phyloP scores from a whole-genome alignment of 352 stramenopile species.

The Phytophthora cactorum region DNA sequence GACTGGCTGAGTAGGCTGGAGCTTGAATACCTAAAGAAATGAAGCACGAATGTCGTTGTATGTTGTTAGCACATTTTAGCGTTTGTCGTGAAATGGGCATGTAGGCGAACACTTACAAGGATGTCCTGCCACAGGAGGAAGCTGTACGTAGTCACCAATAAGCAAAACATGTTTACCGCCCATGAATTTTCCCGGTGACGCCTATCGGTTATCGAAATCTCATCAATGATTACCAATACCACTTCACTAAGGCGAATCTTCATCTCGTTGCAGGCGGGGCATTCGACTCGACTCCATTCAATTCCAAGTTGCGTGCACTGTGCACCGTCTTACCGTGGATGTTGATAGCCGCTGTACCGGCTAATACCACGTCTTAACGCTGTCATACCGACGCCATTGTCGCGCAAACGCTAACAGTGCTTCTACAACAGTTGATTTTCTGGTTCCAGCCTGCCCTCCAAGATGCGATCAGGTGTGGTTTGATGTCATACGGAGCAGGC shows the following conservation, averaged over 20 bases:
- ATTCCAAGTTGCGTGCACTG: not conserved
- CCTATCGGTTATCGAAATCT: constrained; percentile 30
- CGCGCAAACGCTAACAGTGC: constrained; percentile 4
- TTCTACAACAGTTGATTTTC: constrained; percentile 14
- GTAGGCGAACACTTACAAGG: constrained; percentile 10
- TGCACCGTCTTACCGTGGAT: constrained; percentile 21
- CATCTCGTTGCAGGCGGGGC: constrained; percentile 22
- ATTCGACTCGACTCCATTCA: constrained; percentile 10
- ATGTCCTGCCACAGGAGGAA: constrained; percentile 13
- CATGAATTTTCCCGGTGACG: constrained; percentile 31
- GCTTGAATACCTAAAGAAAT: not conserved
- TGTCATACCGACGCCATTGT: not conserved
- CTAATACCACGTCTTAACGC: constrained; percentile 11
- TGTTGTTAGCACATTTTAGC: too few species aligned
- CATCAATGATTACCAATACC: constrained; percentile 26
- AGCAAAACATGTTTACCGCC: constrained; percentile 35
- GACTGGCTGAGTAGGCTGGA: not conserved
- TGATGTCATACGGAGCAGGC: constrained; percentile 10
- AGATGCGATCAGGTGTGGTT: constrained; percentile 12
- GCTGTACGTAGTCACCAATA: constrained; percentile 30
- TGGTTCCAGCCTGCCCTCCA: not conserved
- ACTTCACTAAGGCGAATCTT: constrained; percentile 22
- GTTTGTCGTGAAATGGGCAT: too few species aligned
- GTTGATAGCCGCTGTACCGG: constrained; percentile 6
- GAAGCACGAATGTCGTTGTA: not conserved